Conservation (phyloP, 163 green algal species). For the Volvox carteri region DNA sequence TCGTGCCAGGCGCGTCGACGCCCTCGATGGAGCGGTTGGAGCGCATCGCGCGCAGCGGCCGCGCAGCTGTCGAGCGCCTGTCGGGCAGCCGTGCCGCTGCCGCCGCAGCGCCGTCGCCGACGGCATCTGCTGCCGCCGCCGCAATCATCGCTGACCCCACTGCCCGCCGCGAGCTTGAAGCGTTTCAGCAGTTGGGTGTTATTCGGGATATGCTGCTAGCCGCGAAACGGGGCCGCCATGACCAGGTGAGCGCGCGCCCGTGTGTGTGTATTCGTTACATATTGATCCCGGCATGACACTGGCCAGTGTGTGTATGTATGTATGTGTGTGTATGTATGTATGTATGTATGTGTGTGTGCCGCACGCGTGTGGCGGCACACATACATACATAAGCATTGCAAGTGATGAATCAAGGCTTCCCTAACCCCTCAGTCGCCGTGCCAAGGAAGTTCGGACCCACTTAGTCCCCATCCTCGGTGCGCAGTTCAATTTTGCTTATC, state of each 20-base stretch:
- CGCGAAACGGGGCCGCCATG: constrained; percentile 54
- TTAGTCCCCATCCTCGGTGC: too few species aligned
- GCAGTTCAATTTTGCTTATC: too few species aligned
- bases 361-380: too few species aligned
- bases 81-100: constrained; percentile 8
- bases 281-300: too few species aligned
- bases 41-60: constrained; percentile 31
- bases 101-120: neutral
- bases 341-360: too few species aligned
- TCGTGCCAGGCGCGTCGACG: neutral
- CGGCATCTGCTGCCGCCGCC: neutral
- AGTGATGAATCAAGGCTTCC: too few species aligned
- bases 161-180: constrained; percentile 73
- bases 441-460: too few species aligned
- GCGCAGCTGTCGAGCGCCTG: neutral
- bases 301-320: too few species aligned
- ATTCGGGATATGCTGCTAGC: constrained; percentile 75
- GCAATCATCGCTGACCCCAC: constrained; percentile 39
- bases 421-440: too few species aligned
- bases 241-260: constrained; percentile 54
- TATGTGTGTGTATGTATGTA: too few species aligned
- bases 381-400: too few species aligned
- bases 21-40: constrained; percentile 23
- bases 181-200: constrained; percentile 74
- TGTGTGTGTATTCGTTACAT: too few species aligned